Conservation (phyloP, 1,139 yeast genomes). For the Eremothecium coryli region DNA sequence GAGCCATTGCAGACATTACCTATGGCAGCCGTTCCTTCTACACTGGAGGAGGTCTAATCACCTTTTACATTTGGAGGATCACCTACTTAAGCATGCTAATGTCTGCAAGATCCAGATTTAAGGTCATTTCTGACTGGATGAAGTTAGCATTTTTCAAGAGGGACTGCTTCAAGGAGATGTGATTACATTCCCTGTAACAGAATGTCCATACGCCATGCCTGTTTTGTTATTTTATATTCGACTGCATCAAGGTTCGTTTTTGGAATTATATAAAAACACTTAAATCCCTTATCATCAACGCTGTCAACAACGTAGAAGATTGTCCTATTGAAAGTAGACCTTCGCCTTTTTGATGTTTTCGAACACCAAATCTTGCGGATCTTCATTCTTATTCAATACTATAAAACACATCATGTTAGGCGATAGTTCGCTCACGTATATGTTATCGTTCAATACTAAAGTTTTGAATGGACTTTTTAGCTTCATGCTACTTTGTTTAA, state of each 20-base stretch:
- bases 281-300: not conserved
- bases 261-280: not conserved
- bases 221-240: not conserved
- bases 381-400: slow-evolving; percentile 28
- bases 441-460: slow-evolving; percentile 63
- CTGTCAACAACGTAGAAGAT: too few species aligned
- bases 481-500: slow-evolving; percentile 86
- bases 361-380: slow-evolving; percentile 30
- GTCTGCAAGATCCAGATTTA: slow-evolving; percentile 76
- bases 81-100: slow-evolving; percentile 88
- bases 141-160: slow-evolving; percentile 86
- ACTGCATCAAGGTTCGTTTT: not conserved
- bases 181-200: slow-evolving; percentile 7
- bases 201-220: too few species aligned
- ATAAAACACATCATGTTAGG: slow-evolving; percentile 36
- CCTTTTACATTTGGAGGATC: slow-evolving; percentile 90
- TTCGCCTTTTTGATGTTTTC: slow-evolving; percentile 35
- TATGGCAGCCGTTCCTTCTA: slow-evolving; percentile 83
- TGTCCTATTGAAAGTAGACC: slow-evolving; percentile 29
- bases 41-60: slow-evolving; percentile 81
- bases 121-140: slow-evolving; percentile 82
- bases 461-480: slow-evolving; percentile 70
- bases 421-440: slow-evolving; percentile 37
- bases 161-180: slow-evolving; percentile 47
- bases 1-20: slow-evolving; percentile 88